phyloP scores from a whole-genome alignment of 768 basidiomycete genomes.

The Lactarius akahatsu region DNA sequence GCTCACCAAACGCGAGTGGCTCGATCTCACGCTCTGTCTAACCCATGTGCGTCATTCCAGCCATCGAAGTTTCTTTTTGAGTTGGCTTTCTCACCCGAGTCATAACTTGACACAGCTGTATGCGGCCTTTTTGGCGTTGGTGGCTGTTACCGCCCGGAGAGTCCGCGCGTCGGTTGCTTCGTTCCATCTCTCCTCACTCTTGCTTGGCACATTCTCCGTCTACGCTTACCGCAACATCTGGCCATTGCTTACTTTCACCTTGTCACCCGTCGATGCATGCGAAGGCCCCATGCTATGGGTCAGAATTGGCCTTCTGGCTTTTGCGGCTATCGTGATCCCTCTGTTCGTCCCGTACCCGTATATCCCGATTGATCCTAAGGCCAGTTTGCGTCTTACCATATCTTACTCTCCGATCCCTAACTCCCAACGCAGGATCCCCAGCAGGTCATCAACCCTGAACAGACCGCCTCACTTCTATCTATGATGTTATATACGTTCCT shows the following conservation, averaged over 20 bases:
- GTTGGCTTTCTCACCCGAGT: not conserved
- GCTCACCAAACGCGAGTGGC: constrained; percentile 24
- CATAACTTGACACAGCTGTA: constrained; percentile 25
- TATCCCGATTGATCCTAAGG: constrained; percentile 55
- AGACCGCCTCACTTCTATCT: constrained; percentile 35
- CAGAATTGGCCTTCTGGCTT: constrained; percentile 46
- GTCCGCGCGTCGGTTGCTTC: constrained; percentile 30
- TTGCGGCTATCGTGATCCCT: constrained; percentile 51
- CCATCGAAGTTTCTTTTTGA: not conserved
- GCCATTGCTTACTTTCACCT: constrained; percentile 56
- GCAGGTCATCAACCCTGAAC: constrained; percentile 33
- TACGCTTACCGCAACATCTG: constrained; percentile 60
- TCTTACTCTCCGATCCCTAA: not conserved
- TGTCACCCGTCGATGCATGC: constrained; percentile 45
- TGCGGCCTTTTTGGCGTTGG: constrained; percentile 28
- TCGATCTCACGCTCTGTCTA: constrained; percentile 30
- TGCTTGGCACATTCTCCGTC: constrained; percentile 48
- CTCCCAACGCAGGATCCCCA: constrained; percentile 31
- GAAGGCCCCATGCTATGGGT: constrained; percentile 55
- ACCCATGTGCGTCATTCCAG: constrained; percentile 37
- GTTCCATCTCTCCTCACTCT: constrained; percentile 48
- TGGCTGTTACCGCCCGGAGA: constrained; percentile 26
- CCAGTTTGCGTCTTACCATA: constrained; percentile 27
- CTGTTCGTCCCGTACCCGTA: constrained; percentile 57
- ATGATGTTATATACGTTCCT: constrained; percentile 51